Percentiles rank a stretch among this genome's conserved stretches.
Conservation (phyloP, 2,329 filamentous ascomycete genomes). For the Metarhizium humberi region DNA sequence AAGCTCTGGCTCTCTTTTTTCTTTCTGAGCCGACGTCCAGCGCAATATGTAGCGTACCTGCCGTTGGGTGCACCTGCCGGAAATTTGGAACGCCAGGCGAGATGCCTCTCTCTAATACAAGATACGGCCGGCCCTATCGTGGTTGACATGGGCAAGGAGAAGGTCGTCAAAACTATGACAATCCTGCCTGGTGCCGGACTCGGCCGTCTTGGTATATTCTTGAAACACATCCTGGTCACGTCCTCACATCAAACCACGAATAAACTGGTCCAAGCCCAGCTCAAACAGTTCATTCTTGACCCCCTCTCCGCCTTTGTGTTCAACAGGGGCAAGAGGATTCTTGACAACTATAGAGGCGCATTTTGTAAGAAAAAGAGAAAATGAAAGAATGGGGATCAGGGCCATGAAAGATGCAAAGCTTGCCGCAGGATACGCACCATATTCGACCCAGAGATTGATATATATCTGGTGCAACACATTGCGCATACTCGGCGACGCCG, state of each 20-base stretch:
- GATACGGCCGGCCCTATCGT: background rate
- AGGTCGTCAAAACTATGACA: background rate
- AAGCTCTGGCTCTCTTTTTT: background rate
- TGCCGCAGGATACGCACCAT: constrained; percentile 44
- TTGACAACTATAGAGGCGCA: constrained; percentile 48
- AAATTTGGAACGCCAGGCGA: background rate
- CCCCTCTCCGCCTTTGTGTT: constrained; percentile 60
- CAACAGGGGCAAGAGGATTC: constrained; percentile 58
- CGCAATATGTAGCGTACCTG: background rate
- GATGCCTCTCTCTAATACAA: background rate
- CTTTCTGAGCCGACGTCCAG: background rate
- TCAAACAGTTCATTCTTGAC: constrained; percentile 65
- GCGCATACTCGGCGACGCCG: constrained; percentile 78
- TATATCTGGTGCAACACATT: constrained; percentile 97
- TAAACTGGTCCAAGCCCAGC: constrained; percentile 66
- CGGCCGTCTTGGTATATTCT: constrained; percentile 2
- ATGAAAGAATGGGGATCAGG: background rate
- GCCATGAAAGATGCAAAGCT: background rate
- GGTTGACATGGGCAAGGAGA: background rate
- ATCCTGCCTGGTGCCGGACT: constrained; percentile 9
- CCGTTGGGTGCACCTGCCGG: background rate
- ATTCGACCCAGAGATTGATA: constrained; percentile 96
- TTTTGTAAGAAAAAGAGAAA: background rate
- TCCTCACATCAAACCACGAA: constrained; percentile 54
- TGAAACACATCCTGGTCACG: background rate